Percentiles rank a stretch among this genome's conserved stretches.
phyloP scores from a whole-genome alignment of 768 basidiomycete species.

The Tricholoma hemisulphureum region DNA sequence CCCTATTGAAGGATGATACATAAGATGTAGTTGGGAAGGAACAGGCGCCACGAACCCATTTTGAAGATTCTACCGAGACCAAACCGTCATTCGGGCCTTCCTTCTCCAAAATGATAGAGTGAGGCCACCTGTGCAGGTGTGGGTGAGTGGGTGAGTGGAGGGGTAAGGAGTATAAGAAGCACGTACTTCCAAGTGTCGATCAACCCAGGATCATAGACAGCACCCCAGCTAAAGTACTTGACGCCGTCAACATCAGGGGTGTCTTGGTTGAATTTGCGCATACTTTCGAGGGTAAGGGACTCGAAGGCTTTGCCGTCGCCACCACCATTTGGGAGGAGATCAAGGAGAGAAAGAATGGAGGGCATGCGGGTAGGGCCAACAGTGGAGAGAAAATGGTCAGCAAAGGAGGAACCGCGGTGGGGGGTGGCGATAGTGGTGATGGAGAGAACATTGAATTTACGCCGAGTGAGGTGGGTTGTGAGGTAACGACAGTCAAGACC shows the following conservation, averaged over 20 bases:
- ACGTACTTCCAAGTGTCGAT: constrained; percentile 84
- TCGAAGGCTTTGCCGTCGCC: constrained; percentile 96
- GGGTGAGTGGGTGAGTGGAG: background rate
- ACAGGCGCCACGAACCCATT: constrained; percentile 55
- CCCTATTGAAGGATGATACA: constrained; percentile 48
- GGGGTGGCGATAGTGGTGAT: constrained; percentile 95
- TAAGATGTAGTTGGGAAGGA: background rate
- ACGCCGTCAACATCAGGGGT: constrained; percentile 79
- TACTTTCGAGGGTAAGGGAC: constrained; percentile 78
- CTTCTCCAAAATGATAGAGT: constrained; percentile 76
- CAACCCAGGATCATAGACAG: constrained; percentile 81
- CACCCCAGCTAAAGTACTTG: constrained; percentile 95
- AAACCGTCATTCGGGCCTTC: constrained; percentile 96
- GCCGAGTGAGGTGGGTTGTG: constrained; percentile 70
- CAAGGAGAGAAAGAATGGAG: constrained; percentile 69
- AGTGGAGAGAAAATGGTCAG: constrained; percentile 81
- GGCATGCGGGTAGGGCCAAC: constrained; percentile 69
- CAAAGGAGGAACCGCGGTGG: constrained; percentile 91
- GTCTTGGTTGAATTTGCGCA: constrained; percentile 85
- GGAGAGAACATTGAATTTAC: constrained; percentile 77
- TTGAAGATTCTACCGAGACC: constrained; percentile 82
- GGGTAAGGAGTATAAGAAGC: constrained; percentile 9
- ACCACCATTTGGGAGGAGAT: constrained; percentile 85
- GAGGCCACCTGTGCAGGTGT: constrained; percentile 55
- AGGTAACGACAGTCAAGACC: constrained; percentile 93